These are phyloP conservation scores for Colletotrichum neosansevieriae DNA, from an alignment of 2,329 filamentous ascomycete species.

Conservation along the genomic window DNA sequence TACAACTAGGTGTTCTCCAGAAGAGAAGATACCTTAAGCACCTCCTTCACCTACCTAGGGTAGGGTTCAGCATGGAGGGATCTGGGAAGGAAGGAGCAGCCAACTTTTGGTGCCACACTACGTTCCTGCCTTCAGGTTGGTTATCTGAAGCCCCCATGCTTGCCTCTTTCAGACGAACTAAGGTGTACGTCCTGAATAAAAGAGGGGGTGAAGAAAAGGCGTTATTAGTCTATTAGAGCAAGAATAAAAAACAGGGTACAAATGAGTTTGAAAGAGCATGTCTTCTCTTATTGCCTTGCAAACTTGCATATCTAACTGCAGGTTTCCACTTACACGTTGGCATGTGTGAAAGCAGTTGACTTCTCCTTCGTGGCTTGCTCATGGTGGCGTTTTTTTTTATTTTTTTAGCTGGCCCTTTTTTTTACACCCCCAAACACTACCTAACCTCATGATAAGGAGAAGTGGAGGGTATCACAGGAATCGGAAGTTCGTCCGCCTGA, in stretches of 20 bases:
- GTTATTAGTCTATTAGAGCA: background rate
- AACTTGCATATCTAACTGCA: slow-evolving; percentile 26
- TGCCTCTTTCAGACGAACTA: slow-evolving; percentile 11
- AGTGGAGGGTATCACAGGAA: background rate
- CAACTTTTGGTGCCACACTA: background rate
- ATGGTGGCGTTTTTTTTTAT: slow-evolving; percentile 6
- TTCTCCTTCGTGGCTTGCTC: slow-evolving; percentile 20
- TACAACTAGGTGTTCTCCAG: background rate
- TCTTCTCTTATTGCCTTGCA: slow-evolving; percentile 2
- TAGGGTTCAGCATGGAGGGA: background rate
- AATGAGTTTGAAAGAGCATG: background rate
- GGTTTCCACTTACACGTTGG: slow-evolving; percentile 27
- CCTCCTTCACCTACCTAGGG: background rate
- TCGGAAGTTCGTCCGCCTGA: background rate
- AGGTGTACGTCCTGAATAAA: slow-evolving; percentile 4
- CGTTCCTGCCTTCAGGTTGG: slow-evolving; percentile 18
- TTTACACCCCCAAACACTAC: background rate
- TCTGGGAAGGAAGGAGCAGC: slow-evolving; percentile 12
- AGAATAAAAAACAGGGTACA: background rate
- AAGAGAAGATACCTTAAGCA: background rate
- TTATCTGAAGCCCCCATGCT: background rate
- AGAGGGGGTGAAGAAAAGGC: background rate
- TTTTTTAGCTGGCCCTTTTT: background rate
- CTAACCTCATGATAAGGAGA: slow-evolving; percentile 13
- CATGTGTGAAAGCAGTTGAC: slow-evolving; percentile 26